Evolutionary conservation across 2,329 filamentous ascomycete species (phyloP), one percentile per base, ranked within the genome.

Genomic region (Ceratocystis eucalypticola): DNA sequence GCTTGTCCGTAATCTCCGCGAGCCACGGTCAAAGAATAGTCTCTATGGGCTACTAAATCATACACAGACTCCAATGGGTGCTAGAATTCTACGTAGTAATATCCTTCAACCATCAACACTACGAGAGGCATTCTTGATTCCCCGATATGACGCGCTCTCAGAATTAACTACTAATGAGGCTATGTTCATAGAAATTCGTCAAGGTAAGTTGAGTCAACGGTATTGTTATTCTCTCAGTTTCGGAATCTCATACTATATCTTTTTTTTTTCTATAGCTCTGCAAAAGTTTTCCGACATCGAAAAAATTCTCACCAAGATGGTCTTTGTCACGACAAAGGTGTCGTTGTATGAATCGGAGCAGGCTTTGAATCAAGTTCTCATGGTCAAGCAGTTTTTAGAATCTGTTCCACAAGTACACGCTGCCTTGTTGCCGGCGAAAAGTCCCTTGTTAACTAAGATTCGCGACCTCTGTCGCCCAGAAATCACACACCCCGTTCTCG

Each of bases 11-110:
- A 99, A 96, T 70, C 73, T 92, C 0, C 86, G 89, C 12, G 86
- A 88, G 70, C 72, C 85, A 0, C 91, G 88, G 70, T 96, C 91
- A 0, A 89, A 86, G 69, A 84, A 93, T 48, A 93, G 88, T 69
- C 78, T 99, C 0, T 93, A 92, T 69, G 92, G 92, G 0, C 75
- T 97, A 0, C 76, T 99, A 59, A 95, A 97, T 71, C 82, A 91
- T 69, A 96, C 92, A 0, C 73, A 84, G 22, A 97, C 94, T 0
- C 88, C 89, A 0, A 97, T 97, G 91, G 94, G 94, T 2, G 81
- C 85, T 4, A 84, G 94, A 62, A 81, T 96, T 69, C 81, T 99
- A 30, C 83, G 91, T 66, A 91, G 86, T 73, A 96, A 89, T 70
- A 87, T 99, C 41, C 77, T 97, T 1, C 94, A 99, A 72, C 94